A percentile compares a stretch with the other conserved stretches of the same genome.
phyloP scores from a whole-genome alignment of 495 filamentous ascomycete genomes.

The Xylaria bambusicola region DNA sequence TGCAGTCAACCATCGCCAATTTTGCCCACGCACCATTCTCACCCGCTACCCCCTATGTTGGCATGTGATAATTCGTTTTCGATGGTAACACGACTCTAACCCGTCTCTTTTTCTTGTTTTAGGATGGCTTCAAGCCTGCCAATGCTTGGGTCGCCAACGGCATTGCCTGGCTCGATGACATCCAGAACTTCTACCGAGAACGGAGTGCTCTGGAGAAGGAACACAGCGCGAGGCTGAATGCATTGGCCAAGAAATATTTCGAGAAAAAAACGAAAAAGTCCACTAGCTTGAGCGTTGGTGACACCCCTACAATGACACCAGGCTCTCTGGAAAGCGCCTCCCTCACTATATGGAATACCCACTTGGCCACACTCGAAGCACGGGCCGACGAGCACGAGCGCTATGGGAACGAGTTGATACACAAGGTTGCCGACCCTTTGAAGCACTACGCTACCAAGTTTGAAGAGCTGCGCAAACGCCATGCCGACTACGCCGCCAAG shows the following conservation, averaged over 20 bases:
- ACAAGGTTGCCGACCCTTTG: slow-evolving; percentile 80
- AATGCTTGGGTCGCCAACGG: slow-evolving; percentile 88
- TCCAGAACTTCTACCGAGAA: slow-evolving; percentile 96
- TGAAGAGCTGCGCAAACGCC: slow-evolving; percentile 90
- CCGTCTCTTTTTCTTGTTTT: slow-evolving; percentile 23
- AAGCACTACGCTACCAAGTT: slow-evolving; percentile 71
- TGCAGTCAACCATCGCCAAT: not conserved
- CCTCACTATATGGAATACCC: slow-evolving; percentile 94
- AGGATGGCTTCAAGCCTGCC: slow-evolving; percentile 95
- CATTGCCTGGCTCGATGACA: slow-evolving; percentile 93
- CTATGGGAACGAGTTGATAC: slow-evolving; percentile 71
- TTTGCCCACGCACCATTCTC: not conserved
- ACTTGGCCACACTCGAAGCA: slow-evolving; percentile 85
- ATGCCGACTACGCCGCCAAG: slow-evolving; percentile 84
- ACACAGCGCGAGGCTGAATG: slow-evolving; percentile 83
- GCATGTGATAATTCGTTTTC: not conserved
- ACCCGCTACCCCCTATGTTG: not conserved
- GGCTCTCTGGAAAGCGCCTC: slow-evolving; percentile 95
- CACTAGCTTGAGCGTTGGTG: slow-evolving; percentile 86
- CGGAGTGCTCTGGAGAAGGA: slow-evolving; percentile 93
- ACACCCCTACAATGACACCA: slow-evolving; percentile 88
- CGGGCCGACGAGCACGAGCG: slow-evolving; percentile 86
- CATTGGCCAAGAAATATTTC: slow-evolving; percentile 89
- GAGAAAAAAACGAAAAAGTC: slow-evolving; percentile 95
- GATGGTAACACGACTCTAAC: slow-evolving; percentile 15